Conservation (phyloP, 257 asterid species). For the Nicotiana otophora region DNA sequence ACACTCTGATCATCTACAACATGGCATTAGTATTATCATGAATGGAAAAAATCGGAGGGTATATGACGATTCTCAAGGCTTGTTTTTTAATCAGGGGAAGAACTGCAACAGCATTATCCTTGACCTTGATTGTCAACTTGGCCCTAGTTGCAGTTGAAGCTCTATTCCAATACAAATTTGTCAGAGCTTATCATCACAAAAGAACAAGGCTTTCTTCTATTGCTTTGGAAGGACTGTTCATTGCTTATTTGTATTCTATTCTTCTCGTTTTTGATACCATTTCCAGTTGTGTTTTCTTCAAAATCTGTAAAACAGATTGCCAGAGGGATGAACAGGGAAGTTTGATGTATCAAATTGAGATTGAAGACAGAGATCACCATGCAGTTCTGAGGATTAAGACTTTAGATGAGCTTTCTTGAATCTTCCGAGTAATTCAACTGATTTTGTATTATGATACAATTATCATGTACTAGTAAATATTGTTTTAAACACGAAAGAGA, state of each 20-base stretch:
- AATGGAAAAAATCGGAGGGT: conserved; percentile 37
- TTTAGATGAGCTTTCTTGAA: conserved; percentile 12
- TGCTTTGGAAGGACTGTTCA: conserved; percentile 49
- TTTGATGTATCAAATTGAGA: background rate
- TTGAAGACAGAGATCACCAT: conserved; percentile 8
- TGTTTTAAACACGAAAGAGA: background rate
- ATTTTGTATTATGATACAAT: background rate
- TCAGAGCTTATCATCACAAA: conserved; percentile 21
- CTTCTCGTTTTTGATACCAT: conserved; percentile 62
- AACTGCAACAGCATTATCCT: conserved; percentile 43
- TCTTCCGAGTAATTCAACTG: background rate
- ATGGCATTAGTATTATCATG: conserved; percentile 44
- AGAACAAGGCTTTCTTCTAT: conserved; percentile 12
- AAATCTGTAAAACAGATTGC: conserved; percentile 26
- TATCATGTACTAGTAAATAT: background rate
- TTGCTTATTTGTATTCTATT: conserved; percentile 54
- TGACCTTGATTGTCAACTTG: conserved; percentile 47
- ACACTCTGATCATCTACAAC: conserved; percentile 42
- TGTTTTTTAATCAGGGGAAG: conserved; percentile 45
- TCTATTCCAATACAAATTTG: conserved; percentile 56
- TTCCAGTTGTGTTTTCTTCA: conserved; percentile 43
- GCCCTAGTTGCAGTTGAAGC: conserved; percentile 55
- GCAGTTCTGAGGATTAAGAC: conserved; percentile 7
- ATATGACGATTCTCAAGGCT: conserved; percentile 39
- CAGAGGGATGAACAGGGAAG: conserved; percentile 19